These are phyloP conservation scores for Naganishia friedmannii DNA, from an alignment of 768 basidiomycete genomes.

Conservation along the genomic window DNA sequence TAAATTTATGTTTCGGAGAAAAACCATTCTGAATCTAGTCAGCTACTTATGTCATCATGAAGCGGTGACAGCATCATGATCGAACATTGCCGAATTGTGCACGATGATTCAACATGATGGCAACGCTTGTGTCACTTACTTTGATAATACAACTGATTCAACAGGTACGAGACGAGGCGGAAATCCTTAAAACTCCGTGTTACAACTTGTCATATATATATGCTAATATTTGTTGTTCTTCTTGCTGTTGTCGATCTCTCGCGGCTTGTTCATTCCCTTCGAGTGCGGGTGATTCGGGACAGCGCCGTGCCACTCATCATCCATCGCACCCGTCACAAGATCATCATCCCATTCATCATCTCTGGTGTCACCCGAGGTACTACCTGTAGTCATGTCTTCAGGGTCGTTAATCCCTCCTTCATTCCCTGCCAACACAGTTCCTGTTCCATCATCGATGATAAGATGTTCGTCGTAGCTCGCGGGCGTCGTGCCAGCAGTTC, in stretches of 20 bases:
- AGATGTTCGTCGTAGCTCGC: slow-evolving; percentile 5
- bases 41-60: no score
- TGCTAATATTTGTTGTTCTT: not conserved
- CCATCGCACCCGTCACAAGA: slow-evolving; percentile 9
- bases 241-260: not conserved
- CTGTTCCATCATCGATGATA: not conserved
- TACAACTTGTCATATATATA: not conserved
- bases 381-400: slow-evolving; percentile 9
- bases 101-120: no score
- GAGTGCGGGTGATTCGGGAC: not conserved
- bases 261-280: not conserved
- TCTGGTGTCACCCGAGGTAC: slow-evolving; percentile 13
- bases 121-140: no score
- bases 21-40: no score
- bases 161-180: not conserved
- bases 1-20: no score
- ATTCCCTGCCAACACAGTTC: not conserved
- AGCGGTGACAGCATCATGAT: no score
- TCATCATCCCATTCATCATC: slow-evolving; percentile 21
- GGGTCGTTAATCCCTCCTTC: slow-evolving; percentile 12
- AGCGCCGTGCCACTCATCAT: slow-evolving; percentile 10
- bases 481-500: slow-evolving; percentile 2
- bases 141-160: not conserved
- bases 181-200: not conserved
- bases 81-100: no score